Percentiles rank a stretch among this genome's conserved stretches.
Conservation (phyloP, 805 yeast genomes). For the Suhomyces pyralidae region DNA sequence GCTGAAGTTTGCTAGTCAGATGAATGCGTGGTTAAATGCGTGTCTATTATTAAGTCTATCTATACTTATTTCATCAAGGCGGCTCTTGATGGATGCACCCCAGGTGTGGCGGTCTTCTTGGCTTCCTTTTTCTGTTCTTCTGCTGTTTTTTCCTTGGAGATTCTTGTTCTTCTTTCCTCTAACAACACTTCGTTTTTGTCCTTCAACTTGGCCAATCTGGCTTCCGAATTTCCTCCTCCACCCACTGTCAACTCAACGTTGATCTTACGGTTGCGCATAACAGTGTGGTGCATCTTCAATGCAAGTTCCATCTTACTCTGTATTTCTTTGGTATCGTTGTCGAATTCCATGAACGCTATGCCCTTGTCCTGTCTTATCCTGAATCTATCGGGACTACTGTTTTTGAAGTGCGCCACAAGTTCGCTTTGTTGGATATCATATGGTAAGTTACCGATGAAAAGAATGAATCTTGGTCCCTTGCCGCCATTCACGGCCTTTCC, state of each 20-base stretch:
- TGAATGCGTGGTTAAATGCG: background rate
- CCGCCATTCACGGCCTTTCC: constrained; percentile 53
- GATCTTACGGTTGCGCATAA: constrained; percentile 68
- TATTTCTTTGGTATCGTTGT: constrained; percentile 54
- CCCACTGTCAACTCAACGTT: constrained; percentile 97
- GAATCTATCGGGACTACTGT: constrained; percentile 67
- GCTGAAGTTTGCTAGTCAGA: background rate
- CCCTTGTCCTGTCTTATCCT: constrained; percentile 84
- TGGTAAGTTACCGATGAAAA: constrained; percentile 91
- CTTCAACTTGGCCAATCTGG: constrained; percentile 63
- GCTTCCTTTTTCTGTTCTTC: constrained; percentile 26
- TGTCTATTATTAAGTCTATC: background rate
- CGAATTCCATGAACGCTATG: constrained; percentile 88
- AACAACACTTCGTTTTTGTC: constrained; percentile 74
- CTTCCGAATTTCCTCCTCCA: constrained; percentile 89
- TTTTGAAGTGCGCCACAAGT: constrained; percentile 67
- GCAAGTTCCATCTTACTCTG: constrained; percentile 82
- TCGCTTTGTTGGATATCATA: constrained; percentile 63
- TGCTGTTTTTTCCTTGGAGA: constrained; percentile 44
- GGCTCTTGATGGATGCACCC: constrained; percentile 69
- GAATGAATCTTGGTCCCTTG: constrained; percentile 64
- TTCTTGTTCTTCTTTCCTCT: constrained; percentile 63
- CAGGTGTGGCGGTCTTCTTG: constrained; percentile 13
- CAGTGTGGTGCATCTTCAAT: constrained; percentile 75
- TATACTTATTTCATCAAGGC: constrained; percentile 34